Evolutionary conservation across 2,329 filamentous ascomycete species (phyloP).

Genomic region (Botryotinia convoluta): DNA sequence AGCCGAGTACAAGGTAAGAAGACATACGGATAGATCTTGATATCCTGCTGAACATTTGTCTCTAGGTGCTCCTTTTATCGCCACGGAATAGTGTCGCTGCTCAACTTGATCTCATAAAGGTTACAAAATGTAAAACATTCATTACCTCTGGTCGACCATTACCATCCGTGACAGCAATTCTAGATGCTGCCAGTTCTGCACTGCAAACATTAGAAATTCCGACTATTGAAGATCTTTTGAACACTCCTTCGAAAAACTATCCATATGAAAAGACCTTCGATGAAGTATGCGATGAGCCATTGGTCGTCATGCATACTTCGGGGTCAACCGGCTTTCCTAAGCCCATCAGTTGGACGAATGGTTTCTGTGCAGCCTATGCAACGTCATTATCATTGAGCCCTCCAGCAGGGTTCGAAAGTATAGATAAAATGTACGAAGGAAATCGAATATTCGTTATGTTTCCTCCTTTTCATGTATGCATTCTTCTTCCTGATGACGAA

Average conservation of each 20-base stretch:
- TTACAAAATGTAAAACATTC: slow-evolving; percentile 4
- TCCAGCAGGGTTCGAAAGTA: background rate
- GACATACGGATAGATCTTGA: background rate
- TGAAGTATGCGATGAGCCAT: slow-evolving; percentile 21
- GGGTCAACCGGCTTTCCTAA: slow-evolving; percentile 23
- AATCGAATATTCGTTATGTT: background rate
- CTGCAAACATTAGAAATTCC: background rate
- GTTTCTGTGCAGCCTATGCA: background rate
- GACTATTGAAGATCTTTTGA: background rate
- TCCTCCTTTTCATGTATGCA: background rate
- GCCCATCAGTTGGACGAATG: slow-evolving; percentile 13
- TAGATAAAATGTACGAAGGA: background rate
- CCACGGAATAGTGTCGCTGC: slow-evolving; percentile 13
- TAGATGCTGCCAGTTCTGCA: background rate
- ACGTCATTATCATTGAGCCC: background rate
- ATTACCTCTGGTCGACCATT: background rate
- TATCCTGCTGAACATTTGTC: background rate
- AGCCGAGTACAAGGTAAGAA: slow-evolving; percentile 1
- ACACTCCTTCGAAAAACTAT: background rate
- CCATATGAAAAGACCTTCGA: slow-evolving; percentile 30
- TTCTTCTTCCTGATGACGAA: background rate
- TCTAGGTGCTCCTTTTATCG: slow-evolving; percentile 3
- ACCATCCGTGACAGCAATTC: background rate
- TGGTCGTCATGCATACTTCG: slow-evolving; percentile 22
- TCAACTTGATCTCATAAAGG: slow-evolving; percentile 3